phyloP scores from a whole-genome alignment of 495 filamentous ascomycete genomes.

The Sabuloglossum arenarium region DNA sequence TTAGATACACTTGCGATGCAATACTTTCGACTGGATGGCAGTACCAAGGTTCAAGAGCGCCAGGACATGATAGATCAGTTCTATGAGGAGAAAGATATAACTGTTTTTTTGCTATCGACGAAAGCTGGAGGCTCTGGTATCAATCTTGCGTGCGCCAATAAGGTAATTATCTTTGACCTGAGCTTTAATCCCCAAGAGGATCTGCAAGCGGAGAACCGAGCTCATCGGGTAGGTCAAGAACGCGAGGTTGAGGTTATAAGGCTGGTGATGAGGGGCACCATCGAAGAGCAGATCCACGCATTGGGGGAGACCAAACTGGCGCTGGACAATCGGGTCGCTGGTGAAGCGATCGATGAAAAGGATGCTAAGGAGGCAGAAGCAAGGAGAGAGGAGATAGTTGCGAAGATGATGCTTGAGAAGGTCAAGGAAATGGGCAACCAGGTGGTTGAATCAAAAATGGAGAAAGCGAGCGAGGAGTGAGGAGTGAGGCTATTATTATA shows the following conservation, averaged over 20 bases:
- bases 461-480: neutral
- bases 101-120: conserved; percentile 82
- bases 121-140: conserved; percentile 89
- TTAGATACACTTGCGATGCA: conserved; percentile 49
- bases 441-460: neutral
- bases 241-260: conserved; percentile 71
- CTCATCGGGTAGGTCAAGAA: conserved; percentile 82
- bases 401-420: conserved; percentile 34
- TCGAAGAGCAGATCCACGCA: conserved; percentile 83
- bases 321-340: conserved; percentile 70
- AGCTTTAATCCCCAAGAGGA: conserved; percentile 95
- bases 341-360: conserved; percentile 25
- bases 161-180: conserved; percentile 92
- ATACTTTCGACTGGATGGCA: conserved; percentile 68
- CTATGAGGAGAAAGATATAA: conserved; percentile 50
- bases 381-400: conserved; percentile 37
- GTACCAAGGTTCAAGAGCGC: conserved; percentile 61
- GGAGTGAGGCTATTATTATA: too few species aligned
- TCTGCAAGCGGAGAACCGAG: conserved; percentile 87
- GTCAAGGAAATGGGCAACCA: neutral
- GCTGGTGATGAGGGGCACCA: conserved; percentile 61
- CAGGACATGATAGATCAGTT: conserved; percentile 80
- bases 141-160: conserved; percentile 86
- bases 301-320: conserved; percentile 80
- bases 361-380: conserved; percentile 31